Evolutionary conservation across 2,329 filamentous ascomycete species (phyloP).

Genomic region (Pseudopyrenochaeta lycopersici): DNA sequence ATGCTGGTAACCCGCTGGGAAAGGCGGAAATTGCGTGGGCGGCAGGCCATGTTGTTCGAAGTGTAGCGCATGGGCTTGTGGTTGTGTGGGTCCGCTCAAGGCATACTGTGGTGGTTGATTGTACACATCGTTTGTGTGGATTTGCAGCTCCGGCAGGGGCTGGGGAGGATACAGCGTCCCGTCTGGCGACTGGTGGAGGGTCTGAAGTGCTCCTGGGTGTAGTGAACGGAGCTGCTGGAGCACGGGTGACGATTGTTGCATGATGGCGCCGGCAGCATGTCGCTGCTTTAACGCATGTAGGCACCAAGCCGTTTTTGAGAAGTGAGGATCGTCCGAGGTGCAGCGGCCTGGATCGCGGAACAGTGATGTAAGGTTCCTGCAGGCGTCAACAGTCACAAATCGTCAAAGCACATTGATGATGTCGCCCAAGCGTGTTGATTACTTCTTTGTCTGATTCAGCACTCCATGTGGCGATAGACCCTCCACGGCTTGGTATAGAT

Average conservation of each 20-base stretch:
- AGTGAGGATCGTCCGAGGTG: background rate
- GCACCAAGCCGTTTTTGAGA: conserved; percentile 4
- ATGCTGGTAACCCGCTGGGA: conserved; percentile 35
- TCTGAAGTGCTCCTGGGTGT: conserved; percentile 36
- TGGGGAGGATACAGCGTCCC: conserved; percentile 29
- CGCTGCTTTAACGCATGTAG: conserved; percentile 34
- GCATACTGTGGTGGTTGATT: conserved; percentile 25
- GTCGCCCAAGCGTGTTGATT: conserved; percentile 23
- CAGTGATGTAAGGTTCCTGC: conserved; percentile 1
- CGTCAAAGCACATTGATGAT: conserved; percentile 8
- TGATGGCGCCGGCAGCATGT: conserved; percentile 31
- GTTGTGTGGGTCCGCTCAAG: conserved; percentile 28
- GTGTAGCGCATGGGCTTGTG: conserved; percentile 32
- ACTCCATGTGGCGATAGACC: conserved; percentile 27
- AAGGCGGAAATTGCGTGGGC: conserved; percentile 30
- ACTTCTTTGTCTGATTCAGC: conserved; percentile 40
- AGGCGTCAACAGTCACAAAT: conserved; percentile 1
- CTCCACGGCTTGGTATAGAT: conserved; percentile 23
- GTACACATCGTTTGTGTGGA: conserved; percentile 46
- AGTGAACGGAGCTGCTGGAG: conserved; percentile 33
- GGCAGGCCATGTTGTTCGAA: conserved; percentile 48
- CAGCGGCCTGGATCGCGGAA: background rate
- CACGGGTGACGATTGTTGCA: conserved; percentile 29
- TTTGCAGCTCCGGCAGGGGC: conserved; percentile 49
- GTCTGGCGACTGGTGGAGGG: conserved; percentile 41